Evolutionary conservation across 257 asterid genomes (phyloP).

Genomic region (Scutellaria galericulata): DNA sequence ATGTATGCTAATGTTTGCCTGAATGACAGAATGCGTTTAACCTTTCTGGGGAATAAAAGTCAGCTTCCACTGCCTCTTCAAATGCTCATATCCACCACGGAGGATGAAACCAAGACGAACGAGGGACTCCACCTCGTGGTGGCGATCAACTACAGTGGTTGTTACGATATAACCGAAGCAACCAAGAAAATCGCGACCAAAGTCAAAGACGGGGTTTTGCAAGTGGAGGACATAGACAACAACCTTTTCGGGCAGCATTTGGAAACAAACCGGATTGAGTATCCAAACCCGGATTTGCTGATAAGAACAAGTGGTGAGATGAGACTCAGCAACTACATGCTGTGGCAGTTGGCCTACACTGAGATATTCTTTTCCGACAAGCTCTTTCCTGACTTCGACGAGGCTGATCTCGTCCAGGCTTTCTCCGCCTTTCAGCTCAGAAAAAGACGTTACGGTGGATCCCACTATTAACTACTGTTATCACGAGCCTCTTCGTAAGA

Average conservation of each 20-base stretch:
- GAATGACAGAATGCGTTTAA: constrained; percentile 2
- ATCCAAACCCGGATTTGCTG: constrained; percentile 42
- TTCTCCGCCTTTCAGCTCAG: constrained; percentile 35
- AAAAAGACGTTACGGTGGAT: constrained; percentile 17
- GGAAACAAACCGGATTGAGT: constrained; percentile 3
- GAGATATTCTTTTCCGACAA: constrained; percentile 25
- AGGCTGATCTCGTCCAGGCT: constrained; percentile 32
- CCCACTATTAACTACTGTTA: no score
- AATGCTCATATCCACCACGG: not conserved
- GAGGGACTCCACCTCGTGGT: constrained; percentile 17
- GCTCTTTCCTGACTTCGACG: constrained; percentile 14
- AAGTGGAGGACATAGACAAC: constrained; percentile 8
- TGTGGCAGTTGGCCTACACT: constrained; percentile 48
- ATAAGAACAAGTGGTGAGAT: constrained; percentile 44
- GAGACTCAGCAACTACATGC: constrained; percentile 46
- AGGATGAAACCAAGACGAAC: constrained; percentile 26
- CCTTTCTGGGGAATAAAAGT: constrained; percentile 26
- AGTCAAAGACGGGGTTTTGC: constrained; percentile 25
- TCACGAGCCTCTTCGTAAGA: no score
- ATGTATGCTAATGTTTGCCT: no score
- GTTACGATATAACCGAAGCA: constrained; percentile 38
- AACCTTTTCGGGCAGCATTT: constrained; percentile 30
- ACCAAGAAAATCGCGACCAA: constrained; percentile 36
- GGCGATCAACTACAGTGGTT: constrained; percentile 41
- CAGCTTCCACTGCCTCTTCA: constrained; percentile 16